phyloP scores from a whole-genome alignment of 768 basidiomycete species.

The Lactifluus volemus region DNA sequence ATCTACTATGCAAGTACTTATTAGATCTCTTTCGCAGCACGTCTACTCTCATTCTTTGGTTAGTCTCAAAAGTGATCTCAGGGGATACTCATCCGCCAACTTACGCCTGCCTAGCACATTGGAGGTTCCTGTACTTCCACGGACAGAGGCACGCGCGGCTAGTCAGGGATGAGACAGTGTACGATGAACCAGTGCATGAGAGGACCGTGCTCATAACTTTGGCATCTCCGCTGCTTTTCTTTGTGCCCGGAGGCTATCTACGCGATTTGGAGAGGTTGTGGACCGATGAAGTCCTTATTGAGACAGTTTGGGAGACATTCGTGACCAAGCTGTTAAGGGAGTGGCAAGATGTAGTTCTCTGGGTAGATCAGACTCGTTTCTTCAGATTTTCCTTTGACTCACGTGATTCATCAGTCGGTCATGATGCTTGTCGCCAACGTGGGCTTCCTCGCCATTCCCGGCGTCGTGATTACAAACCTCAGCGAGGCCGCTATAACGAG shows the following conservation, averaged over 20 bases:
- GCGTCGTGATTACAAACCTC: conserved; percentile 13
- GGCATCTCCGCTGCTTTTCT: conserved; percentile 12
- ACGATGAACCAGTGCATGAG: neutral
- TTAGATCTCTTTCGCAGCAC: neutral
- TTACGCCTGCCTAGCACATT: conserved; percentile 1
- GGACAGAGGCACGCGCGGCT: conserved; percentile 15
- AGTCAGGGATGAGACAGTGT: conserved; percentile 2
- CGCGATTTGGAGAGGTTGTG: conserved; percentile 14
- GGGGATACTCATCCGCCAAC: neutral
- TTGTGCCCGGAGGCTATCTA: conserved; percentile 16
- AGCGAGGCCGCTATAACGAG: neutral
- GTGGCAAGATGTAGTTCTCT: conserved; percentile 13
- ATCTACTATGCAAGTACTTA: neutral
- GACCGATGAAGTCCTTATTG: conserved; percentile 10
- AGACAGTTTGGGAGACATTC: conserved; percentile 7
- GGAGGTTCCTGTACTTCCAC: conserved; percentile 15
- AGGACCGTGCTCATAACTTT: conserved; percentile 11
- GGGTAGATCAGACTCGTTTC: neutral
- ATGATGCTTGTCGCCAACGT: conserved; percentile 29
- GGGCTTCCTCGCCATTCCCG: conserved; percentile 29
- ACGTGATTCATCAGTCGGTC: conserved; percentile 19
- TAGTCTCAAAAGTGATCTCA: neutral
- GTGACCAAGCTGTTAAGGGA: conserved; percentile 5
- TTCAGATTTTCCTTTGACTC: neutral
- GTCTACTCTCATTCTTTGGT: conserved; percentile 16